Percentiles rank a stretch among this genome's conserved stretches.
phyloP scores from a whole-genome alignment of 2,329 filamentous ascomycete genomes.

The Pezicula neosporulosa region DNA sequence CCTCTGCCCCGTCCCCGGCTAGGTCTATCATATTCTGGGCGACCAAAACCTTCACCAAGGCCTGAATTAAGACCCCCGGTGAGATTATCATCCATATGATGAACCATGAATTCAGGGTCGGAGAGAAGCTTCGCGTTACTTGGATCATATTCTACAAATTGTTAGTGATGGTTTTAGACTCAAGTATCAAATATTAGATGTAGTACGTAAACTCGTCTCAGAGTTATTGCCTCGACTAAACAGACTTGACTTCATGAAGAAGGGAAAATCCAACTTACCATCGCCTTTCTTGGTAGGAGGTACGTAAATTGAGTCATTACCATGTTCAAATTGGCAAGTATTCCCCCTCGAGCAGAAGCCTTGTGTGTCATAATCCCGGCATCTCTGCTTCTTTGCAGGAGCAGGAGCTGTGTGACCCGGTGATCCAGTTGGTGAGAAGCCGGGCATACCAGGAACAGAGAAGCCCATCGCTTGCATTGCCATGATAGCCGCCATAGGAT shows the following conservation, averaged over 20 bases:
- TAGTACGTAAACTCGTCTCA: neutral
- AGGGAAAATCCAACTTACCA: constrained; percentile 18
- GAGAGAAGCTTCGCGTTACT: neutral
- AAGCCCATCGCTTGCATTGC: constrained; percentile 57
- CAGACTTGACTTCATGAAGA: constrained; percentile 42
- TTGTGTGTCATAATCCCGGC: constrained; percentile 68
- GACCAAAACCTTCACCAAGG: neutral
- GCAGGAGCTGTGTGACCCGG: constrained; percentile 3
- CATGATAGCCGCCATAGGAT: constrained; percentile 59
- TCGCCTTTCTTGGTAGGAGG: constrained; percentile 22
- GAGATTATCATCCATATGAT: neutral
- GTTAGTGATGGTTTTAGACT: neutral
- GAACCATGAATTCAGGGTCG: neutral
- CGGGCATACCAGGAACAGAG: constrained; percentile 40
- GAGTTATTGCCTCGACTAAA: neutral
- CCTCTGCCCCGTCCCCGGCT: constrained; percentile 30
- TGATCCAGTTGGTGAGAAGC: constrained; percentile 21
- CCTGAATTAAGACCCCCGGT: no score
- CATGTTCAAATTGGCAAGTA: constrained; percentile 68
- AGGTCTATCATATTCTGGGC: neutral
- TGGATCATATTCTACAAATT: constrained; percentile 8
- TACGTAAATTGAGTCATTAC: constrained; percentile 44
- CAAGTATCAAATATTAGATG: neutral
- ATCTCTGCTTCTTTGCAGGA: constrained; percentile 37
- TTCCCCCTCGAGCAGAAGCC: constrained; percentile 68